Percentiles rank a stretch among this genome's conserved stretches.
phyloP scores from a whole-genome alignment of 352 stramenopile species.

The Globisporangium canariense region DNA sequence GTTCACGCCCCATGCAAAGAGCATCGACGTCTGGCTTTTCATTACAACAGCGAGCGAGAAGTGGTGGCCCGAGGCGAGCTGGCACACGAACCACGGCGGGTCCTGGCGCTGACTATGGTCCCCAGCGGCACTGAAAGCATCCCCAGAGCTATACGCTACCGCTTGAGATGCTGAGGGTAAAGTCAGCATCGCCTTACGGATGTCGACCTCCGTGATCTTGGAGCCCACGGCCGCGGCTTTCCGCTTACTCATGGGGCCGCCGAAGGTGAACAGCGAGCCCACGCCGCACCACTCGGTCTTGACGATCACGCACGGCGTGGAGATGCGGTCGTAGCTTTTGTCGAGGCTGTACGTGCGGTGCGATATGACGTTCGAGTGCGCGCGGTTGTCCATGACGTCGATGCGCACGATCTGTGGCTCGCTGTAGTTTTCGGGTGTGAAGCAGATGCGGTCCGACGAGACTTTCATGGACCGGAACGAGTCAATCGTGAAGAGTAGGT shows the following conservation, averaged over 20 bases:
- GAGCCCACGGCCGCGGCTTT: slow-evolving; percentile 35
- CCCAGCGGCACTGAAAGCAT: neutral
- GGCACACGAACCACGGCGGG: slow-evolving; percentile 40
- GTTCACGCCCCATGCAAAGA: slow-evolving; percentile 58
- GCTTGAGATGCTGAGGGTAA: neutral
- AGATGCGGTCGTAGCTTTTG: slow-evolving; percentile 52
- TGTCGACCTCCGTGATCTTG: slow-evolving; percentile 28
- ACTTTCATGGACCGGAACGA: slow-evolving; percentile 37
- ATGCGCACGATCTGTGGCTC: slow-evolving; percentile 67
- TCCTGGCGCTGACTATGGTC: slow-evolving; percentile 9
- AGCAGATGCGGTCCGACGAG: slow-evolving; percentile 68
- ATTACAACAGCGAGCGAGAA: slow-evolving; percentile 57
- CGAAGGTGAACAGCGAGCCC: slow-evolving; percentile 43
- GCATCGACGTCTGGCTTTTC: slow-evolving; percentile 29
- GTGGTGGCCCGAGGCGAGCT: slow-evolving; percentile 52
- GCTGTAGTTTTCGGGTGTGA: slow-evolving; percentile 52
- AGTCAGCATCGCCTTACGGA: slow-evolving; percentile 18
- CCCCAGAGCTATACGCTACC: neutral
- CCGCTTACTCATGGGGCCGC: slow-evolving; percentile 39
- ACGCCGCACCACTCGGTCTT: slow-evolving; percentile 36
- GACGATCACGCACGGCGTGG: slow-evolving; percentile 45
- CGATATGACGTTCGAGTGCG: slow-evolving; percentile 46
- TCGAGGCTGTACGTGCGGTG: slow-evolving; percentile 69
- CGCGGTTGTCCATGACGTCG: slow-evolving; percentile 42
- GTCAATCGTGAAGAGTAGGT: slow-evolving; percentile 55